phyloP scores from a whole-genome alignment of 1,139 yeast species.

The Candida albicans region DNA sequence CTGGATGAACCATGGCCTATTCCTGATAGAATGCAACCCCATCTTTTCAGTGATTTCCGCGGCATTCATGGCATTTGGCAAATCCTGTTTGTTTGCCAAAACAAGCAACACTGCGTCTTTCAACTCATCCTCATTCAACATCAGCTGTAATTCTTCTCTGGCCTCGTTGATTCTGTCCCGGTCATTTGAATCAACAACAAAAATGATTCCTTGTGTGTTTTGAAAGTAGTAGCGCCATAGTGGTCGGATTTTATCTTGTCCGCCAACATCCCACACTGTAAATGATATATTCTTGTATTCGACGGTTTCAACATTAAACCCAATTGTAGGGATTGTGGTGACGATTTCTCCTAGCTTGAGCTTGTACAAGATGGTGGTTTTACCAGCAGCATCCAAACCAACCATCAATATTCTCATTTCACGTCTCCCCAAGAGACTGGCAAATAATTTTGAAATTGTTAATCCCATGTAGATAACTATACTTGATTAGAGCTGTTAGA shows the following conservation, averaged over 20 bases:
- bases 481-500: not conserved
- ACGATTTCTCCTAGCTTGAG: conserved; percentile 42
- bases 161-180: conserved; percentile 43
- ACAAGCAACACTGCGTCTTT: conserved; percentile 41
- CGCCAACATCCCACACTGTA: conserved; percentile 46
- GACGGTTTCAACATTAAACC: conserved; percentile 41
- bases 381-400: conserved; percentile 44
- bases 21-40: conserved; percentile 42
- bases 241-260: conserved; percentile 42
- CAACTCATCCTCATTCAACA: conserved; percentile 43
- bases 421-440: conserved; percentile 37
- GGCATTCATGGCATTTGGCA: conserved; percentile 44
- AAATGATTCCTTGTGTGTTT: conserved; percentile 41
- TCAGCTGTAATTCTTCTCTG: conserved; percentile 42
- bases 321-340: conserved; percentile 42
- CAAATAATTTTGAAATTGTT: conserved; percentile 33
- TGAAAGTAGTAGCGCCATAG: conserved; percentile 44
- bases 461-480: conserved; percentile 24
- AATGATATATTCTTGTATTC: conserved; percentile 41
- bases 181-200: conserved; percentile 42
- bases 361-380: conserved; percentile 40
- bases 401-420: conserved; percentile 45
- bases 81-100: conserved; percentile 42
- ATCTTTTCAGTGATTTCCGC: conserved; percentile 43
- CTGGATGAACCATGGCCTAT: conserved; percentile 43